phyloP scores from a whole-genome alignment of 208 protist genomes.

The Trypanosoma cruzi region DNA sequence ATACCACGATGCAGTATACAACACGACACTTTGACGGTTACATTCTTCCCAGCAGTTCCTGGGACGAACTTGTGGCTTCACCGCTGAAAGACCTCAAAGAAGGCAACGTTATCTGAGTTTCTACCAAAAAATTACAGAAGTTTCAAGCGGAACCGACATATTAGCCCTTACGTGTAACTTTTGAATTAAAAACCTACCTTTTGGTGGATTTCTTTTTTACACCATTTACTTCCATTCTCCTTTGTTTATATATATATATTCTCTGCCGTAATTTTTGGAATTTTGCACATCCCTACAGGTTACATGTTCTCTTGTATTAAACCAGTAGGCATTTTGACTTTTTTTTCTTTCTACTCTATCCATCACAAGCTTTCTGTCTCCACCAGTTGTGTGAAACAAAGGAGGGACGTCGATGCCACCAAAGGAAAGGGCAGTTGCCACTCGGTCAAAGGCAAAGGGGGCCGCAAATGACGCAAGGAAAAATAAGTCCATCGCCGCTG shows the following conservation, averaged over 20 bases:
- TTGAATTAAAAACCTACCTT: background rate
- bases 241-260: background rate
- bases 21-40: conserved; percentile 87
- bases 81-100: background rate
- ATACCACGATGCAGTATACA: conserved; percentile 62
- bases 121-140: background rate
- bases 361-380: conserved; percentile 2
- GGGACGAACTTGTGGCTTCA: conserved; percentile 66
- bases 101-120: background rate
- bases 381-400: conserved; percentile 7
- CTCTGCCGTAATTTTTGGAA: background rate
- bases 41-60: conserved; percentile 64
- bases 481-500: conserved; percentile 20
- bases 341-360: conserved; percentile 24
- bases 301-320: background rate
- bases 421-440: conserved; percentile 21
- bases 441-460: conserved; percentile 12
- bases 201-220: too few relatives aligned
- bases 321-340: background rate
- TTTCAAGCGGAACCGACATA: background rate
- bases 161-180: background rate
- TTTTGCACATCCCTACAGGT: background rate
- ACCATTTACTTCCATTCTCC: background rate
- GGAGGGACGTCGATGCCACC: conserved; percentile 29
- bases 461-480: conserved; percentile 17